Base-by-base conservation (phyloP, 768 basidiomycete species). In the Butyriboletus loyo region DNA sequence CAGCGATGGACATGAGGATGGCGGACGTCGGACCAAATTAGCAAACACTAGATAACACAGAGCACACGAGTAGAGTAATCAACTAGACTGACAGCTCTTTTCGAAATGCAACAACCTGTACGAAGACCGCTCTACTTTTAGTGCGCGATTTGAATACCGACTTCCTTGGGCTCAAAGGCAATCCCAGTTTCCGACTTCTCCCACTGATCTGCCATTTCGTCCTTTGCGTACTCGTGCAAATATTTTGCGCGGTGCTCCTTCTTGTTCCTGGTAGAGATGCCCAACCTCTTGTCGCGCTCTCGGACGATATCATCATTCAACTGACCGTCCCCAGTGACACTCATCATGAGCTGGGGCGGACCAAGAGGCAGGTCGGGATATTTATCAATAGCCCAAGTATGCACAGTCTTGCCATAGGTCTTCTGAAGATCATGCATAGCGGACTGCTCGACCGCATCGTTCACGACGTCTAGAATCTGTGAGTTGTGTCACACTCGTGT, bases 271-370 rank as follows among this genome's bases (percentile, higher is more conserved):
- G 73, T 72, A 24, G 65, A 63, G 19, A 73, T 69, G 6, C 71
- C 72, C n/a, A 61, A 54, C 41, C 59, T 58, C 42, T 65, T 55
- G 46, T 77, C 76, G 22, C 73, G 57, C 47, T 62, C 54, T 39
- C 62, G 54, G 46, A 80, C 38, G 21, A 66, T 40, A 39, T 27
- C 63, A 53, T 50, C 64, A 45, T 15, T 69, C 66, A 44, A 70
- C 59, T 77, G 72, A 7, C 64, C 65, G 44, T 76, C 71, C 2
- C 48, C 59, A 10, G 75, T 75, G 57, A 72, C 74, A 21, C 72
- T 66, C 71, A 77, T 74, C 79, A 80, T 77, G 41, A 79, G 66
- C 35, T 69, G 63, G 2, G 77, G 79, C 1, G 75, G 77, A 17
- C 77, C 78, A 37, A 80, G 62, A 3, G 74, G 76, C 24, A 76